Conservation (phyloP, 306 rosid genomes). For the Quercus dentata region DNA sequence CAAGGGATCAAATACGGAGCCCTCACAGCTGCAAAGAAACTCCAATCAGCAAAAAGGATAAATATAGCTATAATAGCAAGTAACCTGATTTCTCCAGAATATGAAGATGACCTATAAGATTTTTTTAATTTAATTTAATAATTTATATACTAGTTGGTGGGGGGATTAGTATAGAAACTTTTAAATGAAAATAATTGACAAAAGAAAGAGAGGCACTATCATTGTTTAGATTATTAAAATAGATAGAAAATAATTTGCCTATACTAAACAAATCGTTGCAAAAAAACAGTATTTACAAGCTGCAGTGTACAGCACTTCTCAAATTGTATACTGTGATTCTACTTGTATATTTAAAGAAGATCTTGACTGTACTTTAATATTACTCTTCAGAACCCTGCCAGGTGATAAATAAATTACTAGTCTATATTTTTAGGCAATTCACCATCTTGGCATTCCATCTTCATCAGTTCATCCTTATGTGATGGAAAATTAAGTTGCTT, state of each 20-base stretch:
- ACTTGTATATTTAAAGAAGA: neutral
- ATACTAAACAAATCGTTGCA: neutral
- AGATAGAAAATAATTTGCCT: neutral
- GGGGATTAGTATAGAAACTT: neutral
- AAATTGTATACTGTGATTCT: neutral
- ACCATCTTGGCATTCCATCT: neutral
- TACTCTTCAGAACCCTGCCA: neutral
- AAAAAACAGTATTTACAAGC: neutral
- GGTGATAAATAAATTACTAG: neutral
- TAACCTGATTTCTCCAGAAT: neutral
- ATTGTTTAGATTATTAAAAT: neutral
- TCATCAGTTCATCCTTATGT: too few species aligned
- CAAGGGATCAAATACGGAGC: constrained; percentile 73
- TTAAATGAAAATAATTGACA: neutral
- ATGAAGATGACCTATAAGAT: neutral
- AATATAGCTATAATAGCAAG: constrained; percentile 8
- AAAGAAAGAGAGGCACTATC: neutral
- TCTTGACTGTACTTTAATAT: neutral
- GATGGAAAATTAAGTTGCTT: neutral
- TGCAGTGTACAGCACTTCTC: neutral
- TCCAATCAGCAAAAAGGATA: constrained; percentile 16
- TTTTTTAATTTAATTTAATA: neutral
- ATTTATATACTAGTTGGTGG: too few species aligned
- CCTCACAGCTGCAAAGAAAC: constrained; percentile 49
- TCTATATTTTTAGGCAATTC: neutral